Percentiles rank a stretch among this genome's conserved stretches.
These are phyloP conservation scores for Imleria badia DNA, from an alignment of 768 basidiomycete genomes.

Conservation along the genomic window DNA sequence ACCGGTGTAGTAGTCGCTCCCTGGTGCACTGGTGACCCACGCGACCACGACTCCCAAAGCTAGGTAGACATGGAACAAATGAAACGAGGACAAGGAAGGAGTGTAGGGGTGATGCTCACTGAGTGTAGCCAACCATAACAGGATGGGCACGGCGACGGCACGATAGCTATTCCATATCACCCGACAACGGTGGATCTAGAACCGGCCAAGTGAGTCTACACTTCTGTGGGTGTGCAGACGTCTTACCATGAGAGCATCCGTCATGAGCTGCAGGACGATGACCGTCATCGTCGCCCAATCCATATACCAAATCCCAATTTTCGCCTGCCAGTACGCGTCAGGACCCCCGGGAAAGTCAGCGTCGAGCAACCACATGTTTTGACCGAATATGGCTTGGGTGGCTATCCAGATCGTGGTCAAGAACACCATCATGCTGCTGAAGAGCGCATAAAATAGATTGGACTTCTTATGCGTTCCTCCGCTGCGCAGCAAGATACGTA, in stretches of 20 bases:
- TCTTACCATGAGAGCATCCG: constrained; percentile 19
- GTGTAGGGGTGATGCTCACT: too few relatives aligned
- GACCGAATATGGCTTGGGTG: constrained; percentile 19
- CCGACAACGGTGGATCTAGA: constrained; percentile 25
- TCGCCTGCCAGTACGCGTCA: constrained; percentile 27
- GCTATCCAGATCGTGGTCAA: constrained; percentile 32
- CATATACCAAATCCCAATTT: constrained; percentile 28
- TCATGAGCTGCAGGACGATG: not conserved
- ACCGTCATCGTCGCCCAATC: constrained; percentile 15
- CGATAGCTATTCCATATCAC: too few relatives aligned
- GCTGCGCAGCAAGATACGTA: constrained; percentile 10
- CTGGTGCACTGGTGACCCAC: constrained; percentile 11
- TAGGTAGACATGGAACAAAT: not conserved
- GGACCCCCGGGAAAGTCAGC: constrained; percentile 36
- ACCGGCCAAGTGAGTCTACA: not conserved
- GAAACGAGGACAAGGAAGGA: not conserved
- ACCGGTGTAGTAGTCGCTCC: constrained; percentile 10
- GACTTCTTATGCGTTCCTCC: constrained; percentile 3
- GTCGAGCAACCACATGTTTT: constrained; percentile 38
- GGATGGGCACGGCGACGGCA: too few relatives aligned
- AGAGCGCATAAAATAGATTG: constrained; percentile 18
- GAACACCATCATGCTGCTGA: constrained; percentile 25
- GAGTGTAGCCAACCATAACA: too few relatives aligned
- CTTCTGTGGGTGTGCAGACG: not conserved
- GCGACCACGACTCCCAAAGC: constrained; percentile 9